phyloP scores from a whole-genome alignment of 2,329 filamentous ascomycete species.

The Diplocarpon mali region DNA sequence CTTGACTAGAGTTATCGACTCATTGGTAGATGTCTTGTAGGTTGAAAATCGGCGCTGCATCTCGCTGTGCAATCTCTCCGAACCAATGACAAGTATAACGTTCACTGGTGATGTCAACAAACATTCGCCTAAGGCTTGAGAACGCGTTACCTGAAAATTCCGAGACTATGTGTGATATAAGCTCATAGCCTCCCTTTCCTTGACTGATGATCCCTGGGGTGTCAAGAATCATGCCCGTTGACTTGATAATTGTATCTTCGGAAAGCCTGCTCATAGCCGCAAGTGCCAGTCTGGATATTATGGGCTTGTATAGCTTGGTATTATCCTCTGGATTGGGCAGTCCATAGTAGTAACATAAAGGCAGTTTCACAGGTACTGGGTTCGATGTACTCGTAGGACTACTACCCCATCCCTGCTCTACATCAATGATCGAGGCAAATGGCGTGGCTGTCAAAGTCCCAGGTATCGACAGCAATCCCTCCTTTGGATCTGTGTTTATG shows the following conservation, averaged over 20 bases:
- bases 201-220: constrained; percentile 60
- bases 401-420: constrained; percentile 80
- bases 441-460: constrained; percentile 80
- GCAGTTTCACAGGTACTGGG: constrained; percentile 79
- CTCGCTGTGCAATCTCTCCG: constrained; percentile 63
- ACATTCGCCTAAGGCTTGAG: neutral
- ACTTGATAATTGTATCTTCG: constrained; percentile 60
- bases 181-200: constrained; percentile 58
- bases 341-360: constrained; percentile 83
- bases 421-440: constrained; percentile 77
- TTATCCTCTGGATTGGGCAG: constrained; percentile 63
- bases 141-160: constrained; percentile 48
- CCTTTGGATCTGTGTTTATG: constrained; percentile 73
- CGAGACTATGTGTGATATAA: constrained; percentile 69
- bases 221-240: constrained; percentile 76
- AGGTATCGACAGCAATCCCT: constrained; percentile 67
- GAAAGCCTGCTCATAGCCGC: constrained; percentile 67
- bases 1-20: constrained; percentile 63
- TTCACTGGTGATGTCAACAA: constrained; percentile 43
- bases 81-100: constrained; percentile 71
- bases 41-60: constrained; percentile 57
- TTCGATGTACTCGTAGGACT: constrained; percentile 87
- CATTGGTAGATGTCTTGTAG: constrained; percentile 45
- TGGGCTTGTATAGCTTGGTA: constrained; percentile 56
- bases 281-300: constrained; percentile 67